Percentiles rank a stretch among this genome's conserved stretches.
Evolutionary conservation across 1,284 basidiomycete genomes (phyloP).

Genomic region (Irpex sp.): DNA sequence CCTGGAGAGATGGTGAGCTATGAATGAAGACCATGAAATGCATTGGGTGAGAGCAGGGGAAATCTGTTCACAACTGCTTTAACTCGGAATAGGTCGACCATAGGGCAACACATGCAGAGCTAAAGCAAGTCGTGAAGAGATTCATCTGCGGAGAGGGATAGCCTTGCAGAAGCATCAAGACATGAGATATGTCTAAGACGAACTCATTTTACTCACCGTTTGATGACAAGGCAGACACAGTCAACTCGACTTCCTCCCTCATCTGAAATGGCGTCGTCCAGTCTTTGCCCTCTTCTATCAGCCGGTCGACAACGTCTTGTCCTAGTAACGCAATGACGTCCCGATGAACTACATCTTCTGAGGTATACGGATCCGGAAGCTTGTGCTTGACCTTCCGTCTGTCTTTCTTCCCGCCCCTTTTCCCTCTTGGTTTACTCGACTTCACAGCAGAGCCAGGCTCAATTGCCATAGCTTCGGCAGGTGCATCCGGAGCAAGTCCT

Average conservation of each 20-base stretch:
- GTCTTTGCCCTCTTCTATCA: constrained; percentile 58
- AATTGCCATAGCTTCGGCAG: constrained; percentile 8
- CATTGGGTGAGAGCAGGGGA: not conserved
- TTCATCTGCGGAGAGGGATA: not conserved
- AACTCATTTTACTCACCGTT: constrained; percentile 57
- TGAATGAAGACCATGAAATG: no score
- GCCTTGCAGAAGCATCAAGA: not conserved
- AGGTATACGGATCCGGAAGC: constrained; percentile 71
- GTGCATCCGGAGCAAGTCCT: constrained; percentile 10
- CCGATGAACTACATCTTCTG: constrained; percentile 81
- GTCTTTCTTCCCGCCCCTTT: constrained; percentile 25
- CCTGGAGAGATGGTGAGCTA: constrained; percentile 48
- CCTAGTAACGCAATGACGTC: constrained; percentile 82
- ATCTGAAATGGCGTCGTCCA: constrained; percentile 69
- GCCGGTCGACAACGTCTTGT: constrained; percentile 58
- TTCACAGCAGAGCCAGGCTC: constrained; percentile 13
- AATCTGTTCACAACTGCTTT: not conserved
- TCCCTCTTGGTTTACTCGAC: constrained; percentile 26
- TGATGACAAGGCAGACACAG: constrained; percentile 70
- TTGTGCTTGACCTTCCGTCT: constrained; percentile 28
- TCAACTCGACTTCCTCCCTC: constrained; percentile 73
- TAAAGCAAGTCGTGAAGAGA: constrained; percentile 14
- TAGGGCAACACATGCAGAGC: not conserved
- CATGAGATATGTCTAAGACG: not conserved
- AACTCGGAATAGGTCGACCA: not conserved